These are phyloP conservation scores for Hypomontagnella submonticulosa DNA, from an alignment of 495 filamentous ascomycete genomes.

Conservation along the genomic window DNA sequence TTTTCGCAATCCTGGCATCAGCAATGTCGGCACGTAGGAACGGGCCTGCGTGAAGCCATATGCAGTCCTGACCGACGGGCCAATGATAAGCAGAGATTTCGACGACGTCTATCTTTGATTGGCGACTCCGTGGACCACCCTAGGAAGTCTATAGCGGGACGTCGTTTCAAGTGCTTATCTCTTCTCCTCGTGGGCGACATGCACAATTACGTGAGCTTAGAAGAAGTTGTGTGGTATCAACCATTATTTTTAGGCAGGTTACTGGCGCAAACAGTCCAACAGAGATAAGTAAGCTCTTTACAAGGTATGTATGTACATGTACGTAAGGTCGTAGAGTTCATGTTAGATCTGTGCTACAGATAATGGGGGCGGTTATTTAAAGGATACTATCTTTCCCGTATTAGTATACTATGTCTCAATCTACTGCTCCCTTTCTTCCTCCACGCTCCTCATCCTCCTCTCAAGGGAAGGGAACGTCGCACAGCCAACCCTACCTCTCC, in stretches of 20 bases:
- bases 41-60: background rate
- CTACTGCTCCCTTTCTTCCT: background rate
- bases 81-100: constrained; percentile 22
- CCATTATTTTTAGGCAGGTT: too few relatives aligned
- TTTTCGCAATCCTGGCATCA: too few relatives aligned
- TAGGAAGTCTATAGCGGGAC: background rate
- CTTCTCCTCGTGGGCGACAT: background rate
- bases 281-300: too few relatives aligned
- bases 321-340: too few relatives aligned
- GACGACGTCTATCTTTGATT: constrained; percentile 22
- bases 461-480: constrained; percentile 7
- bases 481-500: background rate
- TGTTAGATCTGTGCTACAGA: too few relatives aligned
- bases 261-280: too few relatives aligned
- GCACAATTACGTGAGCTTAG: too few relatives aligned
- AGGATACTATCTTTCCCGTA: background rate
- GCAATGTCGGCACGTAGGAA: too few relatives aligned
- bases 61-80: background rate
- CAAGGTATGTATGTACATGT: too few relatives aligned
- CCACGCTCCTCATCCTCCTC: background rate
- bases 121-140: background rate
- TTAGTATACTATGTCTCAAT: too few relatives aligned
- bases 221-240: too few relatives aligned
- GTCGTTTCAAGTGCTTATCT: constrained; percentile 1
- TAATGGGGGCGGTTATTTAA: background rate